Conservation (phyloP, 192 early-diverging fungal species). For the Coemansia erecta region DNA sequence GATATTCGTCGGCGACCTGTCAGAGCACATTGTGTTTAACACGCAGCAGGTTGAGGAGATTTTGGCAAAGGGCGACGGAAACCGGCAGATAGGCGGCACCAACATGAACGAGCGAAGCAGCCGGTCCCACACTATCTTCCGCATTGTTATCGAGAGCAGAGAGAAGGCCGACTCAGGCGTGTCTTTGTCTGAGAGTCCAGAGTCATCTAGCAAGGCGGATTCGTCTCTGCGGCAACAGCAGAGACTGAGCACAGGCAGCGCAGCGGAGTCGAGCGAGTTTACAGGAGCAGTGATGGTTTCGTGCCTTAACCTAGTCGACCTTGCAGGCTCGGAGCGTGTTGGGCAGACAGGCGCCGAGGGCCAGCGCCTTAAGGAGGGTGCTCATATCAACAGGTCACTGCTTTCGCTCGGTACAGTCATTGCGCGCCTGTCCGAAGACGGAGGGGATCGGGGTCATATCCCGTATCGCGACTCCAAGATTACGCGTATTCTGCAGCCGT, state of each 20-base stretch:
- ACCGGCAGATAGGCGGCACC: conserved; percentile 87
- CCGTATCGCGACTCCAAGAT: conserved; percentile 97
- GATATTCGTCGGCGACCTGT: conserved; percentile 64
- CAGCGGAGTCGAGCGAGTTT: conserved; percentile 29
- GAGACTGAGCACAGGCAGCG: conserved; percentile 39
- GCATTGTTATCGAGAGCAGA: conserved; percentile 84
- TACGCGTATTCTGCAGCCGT: conserved; percentile 90
- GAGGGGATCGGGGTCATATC: conserved; percentile 70
- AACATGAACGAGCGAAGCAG: conserved; percentile 90
- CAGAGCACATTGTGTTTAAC: conserved; percentile 63
- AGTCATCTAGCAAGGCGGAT: neutral
- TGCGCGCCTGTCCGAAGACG: conserved; percentile 73
- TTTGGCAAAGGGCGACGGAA: conserved; percentile 70
- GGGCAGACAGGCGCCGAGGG: conserved; percentile 66
- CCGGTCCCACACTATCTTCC: conserved; percentile 95
- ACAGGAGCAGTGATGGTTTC: conserved; percentile 55
- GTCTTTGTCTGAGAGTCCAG: conserved; percentile 2
- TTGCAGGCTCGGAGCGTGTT: conserved; percentile 95
- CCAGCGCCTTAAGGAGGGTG: conserved; percentile 93
- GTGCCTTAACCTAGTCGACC: conserved; percentile 86
- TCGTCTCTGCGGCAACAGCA: conserved; percentile 10
- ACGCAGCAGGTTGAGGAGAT: conserved; percentile 67
- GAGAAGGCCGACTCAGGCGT: conserved; percentile 37
- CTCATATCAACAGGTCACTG: conserved; percentile 91
- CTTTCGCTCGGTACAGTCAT: conserved; percentile 93